Evolutionary conservation across 805 yeast genomes (phyloP), one percentile per base, ranked within the genome.

Genomic region (Yarrowia sp.): DNA sequence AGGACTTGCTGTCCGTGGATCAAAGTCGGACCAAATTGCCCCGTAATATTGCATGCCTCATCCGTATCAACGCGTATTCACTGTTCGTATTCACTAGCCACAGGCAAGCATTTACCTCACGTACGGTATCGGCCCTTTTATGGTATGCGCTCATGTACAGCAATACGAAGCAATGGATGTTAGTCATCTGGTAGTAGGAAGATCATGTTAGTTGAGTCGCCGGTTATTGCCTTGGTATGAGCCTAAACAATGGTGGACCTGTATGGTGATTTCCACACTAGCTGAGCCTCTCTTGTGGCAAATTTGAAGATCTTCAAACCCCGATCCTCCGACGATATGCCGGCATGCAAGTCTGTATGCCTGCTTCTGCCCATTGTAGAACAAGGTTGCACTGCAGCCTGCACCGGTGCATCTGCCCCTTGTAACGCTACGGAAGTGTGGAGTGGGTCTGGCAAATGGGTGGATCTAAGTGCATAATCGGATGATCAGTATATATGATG

Each of bases 241-340:
- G 32, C 7, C 32, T 26, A 26, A 26, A 26, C 32, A 26, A 26
- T 26, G 32, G 7, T 26, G 19, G 19, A 26, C 32, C 7, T 26
- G 32, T 26, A 26, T 26, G 32, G 32, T 5, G 32, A 5, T 38
- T 38, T 3, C 40, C 40, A 8, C 40, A 38, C 12, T 9, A 38
- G 14, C 14, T 3, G 8, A 49, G 10, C 16, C 38, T 26, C 50
- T 22, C 35, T 22, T 7, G 32, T 22, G 35, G 15, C 50, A 22
- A 22, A 19, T 3, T 22, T 49, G 9, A 5, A 35, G 26, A 35
- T 36, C 19, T 10, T 16, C 58, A 53, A 53, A 16, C 58, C 59
- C 59, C 59, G 59, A 53, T 40, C 45, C 59, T 53, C 59, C 59
- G 45, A 53, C 35, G 43, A 40, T 22, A 53, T 53, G 59, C 59